Evolutionary conservation across 768 basidiomycete species (phyloP).

Genomic region (Auricularia heimuer): DNA sequence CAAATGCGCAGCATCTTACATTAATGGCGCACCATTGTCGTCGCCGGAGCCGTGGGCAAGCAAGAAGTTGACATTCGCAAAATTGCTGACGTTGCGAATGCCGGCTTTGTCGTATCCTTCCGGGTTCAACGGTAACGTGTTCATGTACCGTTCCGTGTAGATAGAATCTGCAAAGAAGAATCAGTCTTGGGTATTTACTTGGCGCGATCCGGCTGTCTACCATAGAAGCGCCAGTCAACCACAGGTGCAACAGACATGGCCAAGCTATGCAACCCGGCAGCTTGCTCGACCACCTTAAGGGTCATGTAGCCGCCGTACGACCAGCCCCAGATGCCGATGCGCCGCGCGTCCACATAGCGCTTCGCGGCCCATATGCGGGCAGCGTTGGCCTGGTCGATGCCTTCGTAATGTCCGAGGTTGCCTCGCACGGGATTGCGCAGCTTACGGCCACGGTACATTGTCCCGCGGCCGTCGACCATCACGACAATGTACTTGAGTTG

Average conservation of each 20-base stretch:
- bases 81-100: constrained; percentile 80
- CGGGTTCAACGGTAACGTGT: constrained; percentile 64
- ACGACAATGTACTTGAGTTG: constrained; percentile 73
- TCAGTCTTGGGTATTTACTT: neutral
- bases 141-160: constrained; percentile 98
- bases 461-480: constrained; percentile 85
- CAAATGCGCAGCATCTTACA: too few species aligned
- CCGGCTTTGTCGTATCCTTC: constrained; percentile 86
- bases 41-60: constrained; percentile 92
- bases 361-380: constrained; percentile 84
- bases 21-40: constrained; percentile 48
- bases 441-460: constrained; percentile 78
- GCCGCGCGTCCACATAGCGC: constrained; percentile 75
- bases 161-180: constrained; percentile 57
- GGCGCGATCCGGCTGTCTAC: constrained; percentile 27
- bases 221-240: constrained; percentile 76
- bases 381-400: constrained; percentile 78
- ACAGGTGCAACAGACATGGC: constrained; percentile 91
- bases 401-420: constrained; percentile 84
- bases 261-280: constrained; percentile 81
- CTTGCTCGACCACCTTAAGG: constrained; percentile 82
- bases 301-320: constrained; percentile 97
- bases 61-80: constrained; percentile 68
- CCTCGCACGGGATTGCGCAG: constrained; percentile 82
- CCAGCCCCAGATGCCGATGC: constrained; percentile 98